Evolutionary conservation across 164 flowering plant species (phyloP).

Genomic region (Malania oleifera): DNA sequence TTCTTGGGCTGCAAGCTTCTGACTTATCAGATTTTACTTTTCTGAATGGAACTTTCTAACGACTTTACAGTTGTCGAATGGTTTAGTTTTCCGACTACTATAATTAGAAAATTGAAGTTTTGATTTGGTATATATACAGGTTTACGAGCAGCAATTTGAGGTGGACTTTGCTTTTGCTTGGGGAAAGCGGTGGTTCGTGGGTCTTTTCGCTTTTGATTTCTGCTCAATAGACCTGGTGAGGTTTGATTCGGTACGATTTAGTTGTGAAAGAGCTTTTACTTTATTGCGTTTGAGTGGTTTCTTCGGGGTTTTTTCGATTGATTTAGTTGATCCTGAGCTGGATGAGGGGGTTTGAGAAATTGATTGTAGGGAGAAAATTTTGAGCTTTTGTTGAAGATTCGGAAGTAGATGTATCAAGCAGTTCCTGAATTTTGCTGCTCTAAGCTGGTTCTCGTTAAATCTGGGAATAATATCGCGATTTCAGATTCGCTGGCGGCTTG

Average conservation of each 20-base stretch:
- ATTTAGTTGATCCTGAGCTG: neutral
- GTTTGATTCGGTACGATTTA: neutral
- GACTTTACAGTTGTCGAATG: neutral
- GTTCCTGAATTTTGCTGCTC: neutral
- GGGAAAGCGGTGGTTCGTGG: neutral
- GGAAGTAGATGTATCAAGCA: neutral
- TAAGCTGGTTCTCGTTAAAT: neutral
- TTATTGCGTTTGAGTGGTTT: neutral
- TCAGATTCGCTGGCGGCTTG: neutral
- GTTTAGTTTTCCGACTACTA: neutral
- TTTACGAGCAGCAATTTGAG: neutral
- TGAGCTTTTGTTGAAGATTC: neutral
- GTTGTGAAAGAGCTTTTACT: neutral
- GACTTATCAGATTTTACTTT: no score
- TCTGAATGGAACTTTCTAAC: neutral
- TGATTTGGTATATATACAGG: neutral
- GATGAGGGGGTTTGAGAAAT: neutral
- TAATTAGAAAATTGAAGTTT: neutral
- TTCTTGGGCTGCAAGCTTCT: no score
- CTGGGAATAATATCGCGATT: neutral
- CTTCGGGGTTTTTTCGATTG: neutral
- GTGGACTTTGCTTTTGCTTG: constrained; percentile 4
- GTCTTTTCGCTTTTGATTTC: neutral
- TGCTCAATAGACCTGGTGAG: neutral
- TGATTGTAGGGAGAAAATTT: neutral